Conservation (phyloP, 2,329 filamentous ascomycete genomes). For the Claviceps humidiphila region DNA sequence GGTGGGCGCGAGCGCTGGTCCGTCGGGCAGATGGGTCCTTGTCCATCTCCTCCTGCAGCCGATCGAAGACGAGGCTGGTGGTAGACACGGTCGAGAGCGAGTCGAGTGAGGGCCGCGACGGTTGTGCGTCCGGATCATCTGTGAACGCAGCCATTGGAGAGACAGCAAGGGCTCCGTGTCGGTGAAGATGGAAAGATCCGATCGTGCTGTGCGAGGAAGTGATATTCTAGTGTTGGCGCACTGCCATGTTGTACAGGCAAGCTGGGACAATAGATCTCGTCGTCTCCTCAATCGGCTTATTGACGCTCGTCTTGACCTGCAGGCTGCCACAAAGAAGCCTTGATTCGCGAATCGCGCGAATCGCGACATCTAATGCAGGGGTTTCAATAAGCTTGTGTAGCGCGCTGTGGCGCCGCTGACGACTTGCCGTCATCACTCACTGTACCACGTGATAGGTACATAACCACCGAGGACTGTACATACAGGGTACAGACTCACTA, state of each 20-base stretch:
- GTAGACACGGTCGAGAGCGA: constrained; percentile 71
- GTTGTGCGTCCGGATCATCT: constrained; percentile 8
- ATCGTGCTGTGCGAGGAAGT: not conserved
- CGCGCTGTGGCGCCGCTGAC: too few species aligned
- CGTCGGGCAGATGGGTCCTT: constrained; percentile 14
- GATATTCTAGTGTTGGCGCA: not conserved
- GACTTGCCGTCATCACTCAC: too few species aligned
- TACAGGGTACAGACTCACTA: too few species aligned
- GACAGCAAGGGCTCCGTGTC: not conserved
- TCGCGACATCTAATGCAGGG: too few species aligned
- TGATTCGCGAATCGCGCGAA: too few species aligned
- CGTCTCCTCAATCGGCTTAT: not conserved
- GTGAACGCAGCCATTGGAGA: constrained; percentile 7
- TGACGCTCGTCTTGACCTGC: not conserved
- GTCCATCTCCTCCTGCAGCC: constrained; percentile 46
- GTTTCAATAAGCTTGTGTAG: too few species aligned
- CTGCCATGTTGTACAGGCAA: not conserved
- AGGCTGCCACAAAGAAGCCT: not conserved
- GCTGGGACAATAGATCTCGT: not conserved
- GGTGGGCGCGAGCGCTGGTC: constrained; percentile 9
- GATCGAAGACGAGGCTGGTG: constrained; percentile 70
- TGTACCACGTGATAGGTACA: too few species aligned
- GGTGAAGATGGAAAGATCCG: not conserved
- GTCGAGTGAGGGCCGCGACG: constrained; percentile 29
- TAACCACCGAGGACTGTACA: too few species aligned